Evolutionary conservation across 1,139 yeast species (phyloP).

Genomic region (Pichia inconspicua): DNA sequence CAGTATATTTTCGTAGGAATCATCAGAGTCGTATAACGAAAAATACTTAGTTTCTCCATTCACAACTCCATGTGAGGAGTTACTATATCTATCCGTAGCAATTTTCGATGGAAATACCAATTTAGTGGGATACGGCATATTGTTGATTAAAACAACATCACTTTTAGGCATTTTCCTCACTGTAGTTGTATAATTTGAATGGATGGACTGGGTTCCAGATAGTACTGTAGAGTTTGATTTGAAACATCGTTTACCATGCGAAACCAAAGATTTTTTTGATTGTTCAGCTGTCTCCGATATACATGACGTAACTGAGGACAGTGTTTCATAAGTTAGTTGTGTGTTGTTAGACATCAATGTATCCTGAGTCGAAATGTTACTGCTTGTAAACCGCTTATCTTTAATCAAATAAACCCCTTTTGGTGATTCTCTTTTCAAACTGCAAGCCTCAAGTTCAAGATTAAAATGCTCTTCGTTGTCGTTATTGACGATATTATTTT

Average conservation of each 20-base stretch:
- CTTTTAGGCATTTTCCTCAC: slow-evolving; percentile 9
- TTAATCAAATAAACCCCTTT: background rate
- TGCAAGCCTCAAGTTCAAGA: background rate
- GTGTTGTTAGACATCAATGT: slow-evolving; percentile 5
- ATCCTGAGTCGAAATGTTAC: slow-evolving; percentile 6
- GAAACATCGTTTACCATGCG: background rate
- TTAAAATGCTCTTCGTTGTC: background rate
- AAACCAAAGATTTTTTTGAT: too few relatives aligned
- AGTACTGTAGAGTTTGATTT: background rate
- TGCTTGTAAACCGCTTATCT: background rate
- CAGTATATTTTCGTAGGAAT: slow-evolving; percentile 4
- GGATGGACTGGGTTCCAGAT: slow-evolving; percentile 1
- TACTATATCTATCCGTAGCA: slow-evolving; percentile 7
- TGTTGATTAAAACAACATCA: slow-evolving; percentile 19
- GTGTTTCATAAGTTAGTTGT: slow-evolving; percentile 1
- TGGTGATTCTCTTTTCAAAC: background rate
- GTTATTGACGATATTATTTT: too few relatives aligned
- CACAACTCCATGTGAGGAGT: slow-evolving; percentile 2
- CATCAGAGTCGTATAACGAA: background rate
- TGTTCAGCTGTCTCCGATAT: background rate
- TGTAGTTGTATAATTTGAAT: slow-evolving; percentile 7
- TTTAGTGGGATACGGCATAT: slow-evolving; percentile 23
- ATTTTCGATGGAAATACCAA: slow-evolving; percentile 24
- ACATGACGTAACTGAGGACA: background rate
- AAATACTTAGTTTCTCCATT: slow-evolving; percentile 13